Evolutionary conservation across 83 land plant species (phyloP).

Genomic region (Picea engelmannii): DNA sequence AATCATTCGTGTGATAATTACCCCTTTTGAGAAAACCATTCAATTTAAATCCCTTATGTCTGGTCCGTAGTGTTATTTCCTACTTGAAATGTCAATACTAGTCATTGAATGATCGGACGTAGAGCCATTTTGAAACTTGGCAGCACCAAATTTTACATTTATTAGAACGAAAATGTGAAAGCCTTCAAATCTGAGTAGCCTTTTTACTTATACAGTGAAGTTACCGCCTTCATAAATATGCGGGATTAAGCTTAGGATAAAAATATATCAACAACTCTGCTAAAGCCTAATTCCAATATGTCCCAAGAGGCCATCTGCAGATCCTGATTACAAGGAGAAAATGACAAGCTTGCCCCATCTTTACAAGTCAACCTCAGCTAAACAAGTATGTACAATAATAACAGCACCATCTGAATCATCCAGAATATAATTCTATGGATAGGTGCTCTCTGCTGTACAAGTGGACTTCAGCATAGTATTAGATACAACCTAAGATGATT

Average conservation of each 20-base stretch:
- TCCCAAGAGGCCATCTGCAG: constrained; percentile 11
- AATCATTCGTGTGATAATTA: too few species aligned
- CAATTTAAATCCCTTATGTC: too few species aligned
- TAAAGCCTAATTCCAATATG: neutral
- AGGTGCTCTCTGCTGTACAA: constrained; percentile 10
- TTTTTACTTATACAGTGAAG: neutral
- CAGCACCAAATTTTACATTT: too few species aligned
- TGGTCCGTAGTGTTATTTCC: too few species aligned
- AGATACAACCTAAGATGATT: constrained; percentile 6
- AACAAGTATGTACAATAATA: constrained; percentile 13
- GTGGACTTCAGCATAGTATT: constrained; percentile 2
- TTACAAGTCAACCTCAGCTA: constrained; percentile 9
- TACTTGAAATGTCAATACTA: too few species aligned
- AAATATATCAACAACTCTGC: neutral
- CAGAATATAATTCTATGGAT: neutral
- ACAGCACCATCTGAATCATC: neutral
- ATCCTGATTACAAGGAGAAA: constrained; percentile 11
- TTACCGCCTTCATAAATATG: neutral
- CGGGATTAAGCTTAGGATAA: neutral
- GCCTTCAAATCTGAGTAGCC: neutral
- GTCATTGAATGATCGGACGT: too few species aligned
- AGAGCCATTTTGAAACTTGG: too few species aligned
- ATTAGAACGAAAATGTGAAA: neutral
- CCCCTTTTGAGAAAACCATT: too few species aligned
- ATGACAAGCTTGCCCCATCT: constrained; percentile 12